Percentiles rank a stretch among this genome's conserved stretches.
Evolutionary conservation across 306 rosid genomes (phyloP).

Genomic region (Mimosa bimucronata): DNA sequence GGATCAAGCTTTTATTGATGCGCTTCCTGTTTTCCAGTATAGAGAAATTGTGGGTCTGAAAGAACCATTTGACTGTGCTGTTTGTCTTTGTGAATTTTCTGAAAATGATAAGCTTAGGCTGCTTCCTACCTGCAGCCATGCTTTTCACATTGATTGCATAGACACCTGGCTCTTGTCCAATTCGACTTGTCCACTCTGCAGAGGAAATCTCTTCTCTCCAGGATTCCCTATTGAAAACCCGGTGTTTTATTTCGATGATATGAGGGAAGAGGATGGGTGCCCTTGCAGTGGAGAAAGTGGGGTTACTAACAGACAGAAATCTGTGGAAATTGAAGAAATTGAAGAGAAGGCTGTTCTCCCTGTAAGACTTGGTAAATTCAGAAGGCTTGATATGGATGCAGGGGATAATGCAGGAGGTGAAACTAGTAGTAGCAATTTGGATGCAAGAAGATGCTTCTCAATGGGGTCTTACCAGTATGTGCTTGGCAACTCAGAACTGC

Average conservation of each 20-base stretch:
- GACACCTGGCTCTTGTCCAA: conserved; percentile 97
- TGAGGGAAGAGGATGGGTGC: conserved; percentile 73
- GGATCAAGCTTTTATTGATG: conserved; percentile 96
- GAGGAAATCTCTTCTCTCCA: conserved; percentile 75
- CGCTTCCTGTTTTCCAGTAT: conserved; percentile 95
- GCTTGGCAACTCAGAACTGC: conserved; percentile 69
- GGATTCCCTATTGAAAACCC: conserved; percentile 75
- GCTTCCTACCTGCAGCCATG: conserved; percentile 96
- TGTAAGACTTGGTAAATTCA: conserved; percentile 89
- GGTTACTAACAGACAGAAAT: conserved; percentile 56
- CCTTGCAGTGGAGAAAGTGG: conserved; percentile 57
- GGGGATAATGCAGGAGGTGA: conserved; percentile 73
- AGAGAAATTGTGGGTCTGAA: conserved; percentile 87
- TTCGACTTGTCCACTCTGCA: conserved; percentile 93
- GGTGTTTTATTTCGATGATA: conserved; percentile 75
- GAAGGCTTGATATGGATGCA: conserved; percentile 51
- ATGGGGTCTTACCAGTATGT: conserved; percentile 98
- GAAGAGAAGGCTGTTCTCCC: conserved; percentile 74
- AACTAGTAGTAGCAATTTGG: conserved; percentile 90
- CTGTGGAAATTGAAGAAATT: conserved; percentile 68
- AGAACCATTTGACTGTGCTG: conserved; percentile 95
- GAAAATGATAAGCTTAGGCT: conserved; percentile 88
- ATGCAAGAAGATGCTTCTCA: conserved; percentile 94
- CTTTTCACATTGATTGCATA: conserved; percentile 87
- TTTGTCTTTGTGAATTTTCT: conserved; percentile 86